phyloP scores from a whole-genome alignment of 176 grass and related monocot genomes.

The Oryza rufipogon region DNA sequence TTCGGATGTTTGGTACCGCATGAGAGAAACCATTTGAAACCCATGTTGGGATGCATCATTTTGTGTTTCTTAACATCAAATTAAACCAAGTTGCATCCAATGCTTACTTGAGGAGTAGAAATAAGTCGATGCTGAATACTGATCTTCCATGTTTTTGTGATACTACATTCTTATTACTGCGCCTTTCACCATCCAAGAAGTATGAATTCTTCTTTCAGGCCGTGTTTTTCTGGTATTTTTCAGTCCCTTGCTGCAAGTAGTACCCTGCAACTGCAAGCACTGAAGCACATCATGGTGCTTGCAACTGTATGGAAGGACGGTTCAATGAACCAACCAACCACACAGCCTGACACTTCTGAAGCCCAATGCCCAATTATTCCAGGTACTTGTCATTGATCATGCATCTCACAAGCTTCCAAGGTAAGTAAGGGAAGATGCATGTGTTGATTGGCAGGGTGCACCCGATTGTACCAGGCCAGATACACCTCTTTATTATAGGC shows the following conservation, averaged over 20 bases:
- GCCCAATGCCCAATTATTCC: constrained; percentile 10
- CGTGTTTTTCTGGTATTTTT: neutral
- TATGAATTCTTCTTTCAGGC: neutral
- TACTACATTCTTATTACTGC: neutral
- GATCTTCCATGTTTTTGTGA: neutral
- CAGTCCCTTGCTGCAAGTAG: constrained; percentile 5
- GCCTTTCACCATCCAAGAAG: neutral
- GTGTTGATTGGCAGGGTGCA: neutral
- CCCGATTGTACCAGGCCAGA: neutral
- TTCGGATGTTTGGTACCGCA: constrained; percentile 16
- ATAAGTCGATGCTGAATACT: neutral
- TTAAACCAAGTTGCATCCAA: neutral
- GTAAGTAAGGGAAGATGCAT: neutral
- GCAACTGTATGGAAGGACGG: neutral
- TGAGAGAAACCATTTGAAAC: constrained; percentile 32
- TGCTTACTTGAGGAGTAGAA: constrained; percentile 8
- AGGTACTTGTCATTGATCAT: neutral
- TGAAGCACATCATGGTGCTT: constrained; percentile 5
- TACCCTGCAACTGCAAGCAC: neutral
- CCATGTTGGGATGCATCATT: neutral
- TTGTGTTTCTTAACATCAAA: constrained; percentile 20
- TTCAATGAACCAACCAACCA: constrained; percentile 11
- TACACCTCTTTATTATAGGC: neutral
- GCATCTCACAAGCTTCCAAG: neutral
- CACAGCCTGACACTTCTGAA: neutral